Evolutionary conservation across 2,329 filamentous ascomycete species (phyloP).

Genomic region (Colletotrichum cereale): DNA sequence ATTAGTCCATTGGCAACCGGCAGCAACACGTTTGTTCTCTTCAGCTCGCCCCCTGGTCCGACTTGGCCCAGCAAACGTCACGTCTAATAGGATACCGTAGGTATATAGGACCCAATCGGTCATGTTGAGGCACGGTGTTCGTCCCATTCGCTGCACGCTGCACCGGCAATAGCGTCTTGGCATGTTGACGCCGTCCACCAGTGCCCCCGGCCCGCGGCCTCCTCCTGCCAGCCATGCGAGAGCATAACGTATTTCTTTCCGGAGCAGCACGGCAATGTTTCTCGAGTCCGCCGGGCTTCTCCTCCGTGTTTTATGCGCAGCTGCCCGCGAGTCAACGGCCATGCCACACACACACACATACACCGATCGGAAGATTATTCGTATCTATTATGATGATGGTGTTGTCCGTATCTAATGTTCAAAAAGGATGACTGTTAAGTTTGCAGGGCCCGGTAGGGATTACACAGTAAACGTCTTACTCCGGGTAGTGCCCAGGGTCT

Average conservation of each 20-base stretch:
- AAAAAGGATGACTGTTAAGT: background rate
- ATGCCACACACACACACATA: background rate
- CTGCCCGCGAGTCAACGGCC: slow-evolving; percentile 10
- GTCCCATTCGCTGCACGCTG: slow-evolving; percentile 21
- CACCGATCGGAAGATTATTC: background rate
- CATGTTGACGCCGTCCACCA: background rate
- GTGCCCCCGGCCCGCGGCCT: background rate
- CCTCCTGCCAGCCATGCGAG: background rate
- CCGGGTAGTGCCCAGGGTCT: background rate
- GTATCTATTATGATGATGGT: slow-evolving; percentile 2
- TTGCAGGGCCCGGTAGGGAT: background rate
- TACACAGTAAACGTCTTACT: too few relatives aligned
- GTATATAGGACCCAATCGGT: background rate
- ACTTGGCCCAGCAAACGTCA: background rate
- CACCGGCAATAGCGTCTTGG: background rate
- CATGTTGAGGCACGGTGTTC: slow-evolving; percentile 9
- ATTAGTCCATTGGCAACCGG: slow-evolving; percentile 8
- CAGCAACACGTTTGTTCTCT: background rate
- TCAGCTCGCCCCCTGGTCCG: too few relatives aligned
- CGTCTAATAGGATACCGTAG: too few relatives aligned
- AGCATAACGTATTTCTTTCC: background rate
- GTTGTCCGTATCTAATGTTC: background rate
- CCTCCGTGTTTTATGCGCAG: background rate
- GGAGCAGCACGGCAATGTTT: background rate
- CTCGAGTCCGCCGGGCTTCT: background rate